Evolutionary conservation across 768 basidiomycete species (phyloP).

Genomic region (Boletus subcaerulescens): DNA sequence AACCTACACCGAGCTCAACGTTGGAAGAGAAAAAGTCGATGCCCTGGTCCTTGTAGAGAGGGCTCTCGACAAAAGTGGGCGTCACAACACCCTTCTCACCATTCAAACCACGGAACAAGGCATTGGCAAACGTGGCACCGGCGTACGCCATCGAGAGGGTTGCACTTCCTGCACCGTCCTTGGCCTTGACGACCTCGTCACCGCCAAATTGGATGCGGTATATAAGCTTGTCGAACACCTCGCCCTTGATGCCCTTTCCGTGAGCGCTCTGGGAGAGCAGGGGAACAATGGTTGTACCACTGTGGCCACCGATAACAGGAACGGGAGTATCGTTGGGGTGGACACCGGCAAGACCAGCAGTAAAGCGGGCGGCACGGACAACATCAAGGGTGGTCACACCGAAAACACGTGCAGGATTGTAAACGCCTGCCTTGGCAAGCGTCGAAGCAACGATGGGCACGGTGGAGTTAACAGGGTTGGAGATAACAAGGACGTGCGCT

Average conservation of each 20-base stretch:
- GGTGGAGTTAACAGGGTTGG: conserved; percentile 98
- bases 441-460: conserved; percentile 95
- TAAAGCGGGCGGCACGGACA: conserved; percentile 92
- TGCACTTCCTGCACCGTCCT: conserved; percentile 79
- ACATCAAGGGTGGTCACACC: conserved; percentile 99
- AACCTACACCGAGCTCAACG: conserved; percentile 86
- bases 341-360: conserved; percentile 63
- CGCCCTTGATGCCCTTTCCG: conserved; percentile 73
- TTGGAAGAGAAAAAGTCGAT: conserved; percentile 93
- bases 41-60: conserved; percentile 79
- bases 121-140: conserved; percentile 66
- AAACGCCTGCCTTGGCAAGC: conserved; percentile 89
- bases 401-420: conserved; percentile 85
- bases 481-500: conserved; percentile 95
- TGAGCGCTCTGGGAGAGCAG: conserved; percentile 79
- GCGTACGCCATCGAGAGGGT: conserved; percentile 80
- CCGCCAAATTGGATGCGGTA: conserved; percentile 96
- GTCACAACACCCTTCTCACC: conserved; percentile 70
- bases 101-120: conserved; percentile 56
- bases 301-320: conserved; percentile 94
- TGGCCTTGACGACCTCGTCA: conserved; percentile 98
- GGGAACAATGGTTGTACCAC: conserved; percentile 95
- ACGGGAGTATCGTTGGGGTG: conserved; percentile 66
- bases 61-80: conserved; percentile 88
- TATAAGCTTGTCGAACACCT: conserved; percentile 74